A percentile compares a stretch with the other conserved stretches of the same genome.
Conservation (phyloP, 148 eudicot genomes). For the Spergularia bocconei region DNA sequence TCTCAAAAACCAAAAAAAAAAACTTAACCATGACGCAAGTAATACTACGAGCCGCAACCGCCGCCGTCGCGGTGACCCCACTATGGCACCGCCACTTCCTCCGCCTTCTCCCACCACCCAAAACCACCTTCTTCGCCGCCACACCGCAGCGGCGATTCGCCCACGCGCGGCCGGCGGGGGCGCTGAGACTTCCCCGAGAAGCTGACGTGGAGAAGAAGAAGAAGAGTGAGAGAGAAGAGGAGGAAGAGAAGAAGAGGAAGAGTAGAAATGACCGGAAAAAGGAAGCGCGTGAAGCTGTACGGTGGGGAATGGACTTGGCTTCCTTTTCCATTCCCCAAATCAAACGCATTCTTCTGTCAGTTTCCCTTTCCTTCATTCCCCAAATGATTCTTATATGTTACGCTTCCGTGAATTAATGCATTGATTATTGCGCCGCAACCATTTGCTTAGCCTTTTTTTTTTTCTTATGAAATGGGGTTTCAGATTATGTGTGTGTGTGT, state of each 20-base stretch:
- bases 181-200: slow-evolving; percentile 32
- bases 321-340: slow-evolving; percentile 64
- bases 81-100: slow-evolving; percentile 35
- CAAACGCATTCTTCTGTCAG: slow-evolving; percentile 68
- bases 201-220: neutral
- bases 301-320: slow-evolving; percentile 75
- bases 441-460: neutral
- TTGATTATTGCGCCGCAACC: too few relatives aligned
- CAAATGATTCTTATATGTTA: neutral
- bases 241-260: slow-evolving; percentile 37
- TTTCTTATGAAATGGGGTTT: too few relatives aligned
- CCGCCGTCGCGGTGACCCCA: slow-evolving; percentile 6
- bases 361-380: neutral
- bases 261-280: slow-evolving; percentile 75
- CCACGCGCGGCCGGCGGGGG: slow-evolving; percentile 15
- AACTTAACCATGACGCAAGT: slow-evolving; percentile 34
- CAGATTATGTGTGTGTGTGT: too few relatives aligned
- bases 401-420: too few relatives aligned
- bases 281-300: slow-evolving; percentile 63
- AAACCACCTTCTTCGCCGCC: slow-evolving; percentile 12
- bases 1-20: too few relatives aligned
- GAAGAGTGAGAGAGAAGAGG: slow-evolving; percentile 13
- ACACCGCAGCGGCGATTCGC: neutral
- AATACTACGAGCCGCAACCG: slow-evolving; percentile 20
- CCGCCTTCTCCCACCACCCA: slow-evolving; percentile 20